Conservation (phyloP, 2,329 filamentous ascomycete species). For the Acrodontium crateriforme region DNA sequence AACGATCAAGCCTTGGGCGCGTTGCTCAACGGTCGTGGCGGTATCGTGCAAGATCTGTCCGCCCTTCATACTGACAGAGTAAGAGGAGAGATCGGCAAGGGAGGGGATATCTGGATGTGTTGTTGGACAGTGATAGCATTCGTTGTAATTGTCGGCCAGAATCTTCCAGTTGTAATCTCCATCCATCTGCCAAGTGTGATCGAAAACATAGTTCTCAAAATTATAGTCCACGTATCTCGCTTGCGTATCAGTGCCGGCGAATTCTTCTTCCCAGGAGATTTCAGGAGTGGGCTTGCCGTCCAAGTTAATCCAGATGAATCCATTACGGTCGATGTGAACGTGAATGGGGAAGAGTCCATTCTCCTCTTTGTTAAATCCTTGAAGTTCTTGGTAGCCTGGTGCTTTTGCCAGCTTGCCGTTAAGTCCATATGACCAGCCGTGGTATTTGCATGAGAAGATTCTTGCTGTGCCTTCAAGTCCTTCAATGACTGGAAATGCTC, state of each 20-base stretch:
- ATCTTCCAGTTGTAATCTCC: constrained; percentile 48
- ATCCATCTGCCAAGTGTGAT: constrained; percentile 38
- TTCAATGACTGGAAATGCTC: constrained; percentile 45
- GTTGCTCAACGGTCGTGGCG: constrained; percentile 35
- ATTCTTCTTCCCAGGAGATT: constrained; percentile 39
- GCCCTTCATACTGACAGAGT: constrained; percentile 37
- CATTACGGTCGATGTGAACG: constrained; percentile 38
- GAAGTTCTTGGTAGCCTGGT: constrained; percentile 42
- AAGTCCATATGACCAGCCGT: constrained; percentile 49
- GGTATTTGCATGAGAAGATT: constrained; percentile 47
- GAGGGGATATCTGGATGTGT: constrained; percentile 44
- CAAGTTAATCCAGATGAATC: constrained; percentile 47
- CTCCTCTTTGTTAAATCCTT: constrained; percentile 42
- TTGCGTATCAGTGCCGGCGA: constrained; percentile 29
- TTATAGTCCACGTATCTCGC: constrained; percentile 3
- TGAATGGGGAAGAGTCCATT: constrained; percentile 45
- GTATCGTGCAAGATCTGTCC: constrained; percentile 36
- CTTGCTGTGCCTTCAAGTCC: constrained; percentile 36
- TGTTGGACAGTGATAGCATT: constrained; percentile 50
- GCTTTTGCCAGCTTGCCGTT: constrained; percentile 46
- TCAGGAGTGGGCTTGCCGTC: constrained; percentile 34
- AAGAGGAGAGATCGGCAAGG: constrained; percentile 44
- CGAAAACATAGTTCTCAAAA: constrained; percentile 6
- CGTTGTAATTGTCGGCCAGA: constrained; percentile 51
- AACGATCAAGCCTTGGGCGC: constrained; percentile 32